Conservation (phyloP, 306 rosid genomes). For the Ammopiptanthus mongolicus region DNA sequence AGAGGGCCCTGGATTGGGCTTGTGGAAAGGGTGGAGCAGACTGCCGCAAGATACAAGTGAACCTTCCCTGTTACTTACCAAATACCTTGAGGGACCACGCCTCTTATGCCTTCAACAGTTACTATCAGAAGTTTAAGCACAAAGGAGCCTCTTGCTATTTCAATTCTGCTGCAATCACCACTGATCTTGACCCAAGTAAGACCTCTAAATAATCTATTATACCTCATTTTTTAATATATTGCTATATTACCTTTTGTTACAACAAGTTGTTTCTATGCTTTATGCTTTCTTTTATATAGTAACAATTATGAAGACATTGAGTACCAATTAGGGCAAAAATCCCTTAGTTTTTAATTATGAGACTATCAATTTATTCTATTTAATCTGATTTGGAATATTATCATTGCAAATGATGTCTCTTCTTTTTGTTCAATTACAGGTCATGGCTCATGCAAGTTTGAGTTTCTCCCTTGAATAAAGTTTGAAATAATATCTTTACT, state of each 20-base stretch:
- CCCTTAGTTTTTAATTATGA: conserved; percentile 19
- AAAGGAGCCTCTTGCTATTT: conserved; percentile 68
- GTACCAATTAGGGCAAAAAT: conserved; percentile 4
- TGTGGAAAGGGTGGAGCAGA: conserved; percentile 63
- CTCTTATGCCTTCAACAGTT: conserved; percentile 63
- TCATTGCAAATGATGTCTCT: not conserved
- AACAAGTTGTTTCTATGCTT: not conserved
- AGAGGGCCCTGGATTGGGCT: conserved; percentile 73
- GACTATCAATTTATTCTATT: not conserved
- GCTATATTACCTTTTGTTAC: not conserved
- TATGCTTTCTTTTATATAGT: not conserved
- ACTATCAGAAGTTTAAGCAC: conserved; percentile 65
- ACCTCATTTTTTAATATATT: not conserved
- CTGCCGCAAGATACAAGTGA: conserved; percentile 48
- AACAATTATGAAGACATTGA: not conserved
- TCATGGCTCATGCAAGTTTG: conserved; percentile 57
- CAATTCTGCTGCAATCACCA: conserved; percentile 64
- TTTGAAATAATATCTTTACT: conserved; percentile 1
- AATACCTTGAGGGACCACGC: conserved; percentile 63
- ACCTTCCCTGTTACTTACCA: conserved; percentile 55
- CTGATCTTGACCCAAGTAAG: conserved; percentile 81
- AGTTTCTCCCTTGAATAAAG: conserved; percentile 36
- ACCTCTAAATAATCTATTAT: conserved; percentile 10
- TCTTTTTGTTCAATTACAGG: conserved; percentile 37
- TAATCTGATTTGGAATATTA: not conserved